A percentile compares a stretch with the other conserved stretches of the same genome.
Conservation (phyloP, 1,284 basidiomycete species). For the Inonotus obliquus region DNA sequence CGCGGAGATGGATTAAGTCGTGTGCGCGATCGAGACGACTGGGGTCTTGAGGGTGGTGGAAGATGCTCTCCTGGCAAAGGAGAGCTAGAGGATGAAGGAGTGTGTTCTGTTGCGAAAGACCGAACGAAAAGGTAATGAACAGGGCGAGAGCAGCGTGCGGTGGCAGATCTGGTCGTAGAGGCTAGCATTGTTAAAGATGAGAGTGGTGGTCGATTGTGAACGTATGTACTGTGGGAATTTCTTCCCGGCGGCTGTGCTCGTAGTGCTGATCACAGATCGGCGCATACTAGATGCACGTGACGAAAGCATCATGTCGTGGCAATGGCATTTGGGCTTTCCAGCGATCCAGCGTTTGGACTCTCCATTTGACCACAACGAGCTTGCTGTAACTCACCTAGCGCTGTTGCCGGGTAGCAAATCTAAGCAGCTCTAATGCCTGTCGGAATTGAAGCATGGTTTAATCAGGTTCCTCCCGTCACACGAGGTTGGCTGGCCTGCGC, state of each 20-base stretch:
- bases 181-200: slow-evolving; percentile 4
- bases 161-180: background rate
- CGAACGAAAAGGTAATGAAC: slow-evolving; percentile 7
- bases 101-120: slow-evolving; percentile 18
- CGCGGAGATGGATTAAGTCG: slow-evolving; percentile 44
- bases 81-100: slow-evolving; percentile 9
- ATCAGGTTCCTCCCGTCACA: slow-evolving; percentile 87
- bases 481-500: slow-evolving; percentile 77
- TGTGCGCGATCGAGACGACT: slow-evolving; percentile 11
- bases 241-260: background rate
- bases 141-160: slow-evolving; percentile 10
- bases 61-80: background rate
- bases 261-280: background rate
- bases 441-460: slow-evolving; percentile 79
- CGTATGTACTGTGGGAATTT: background rate
- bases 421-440: slow-evolving; percentile 51
- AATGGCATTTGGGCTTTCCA: background rate
- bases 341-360: background rate
- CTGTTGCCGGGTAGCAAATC: background rate
- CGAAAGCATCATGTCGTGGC: background rate
- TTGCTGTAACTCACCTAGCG: background rate
- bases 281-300: background rate
- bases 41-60: slow-evolving; percentile 9
- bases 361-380: background rate
- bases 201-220: background rate